Conservation (phyloP, 2,329 filamentous ascomycete genomes). For the Drechslerella dactyloides region DNA sequence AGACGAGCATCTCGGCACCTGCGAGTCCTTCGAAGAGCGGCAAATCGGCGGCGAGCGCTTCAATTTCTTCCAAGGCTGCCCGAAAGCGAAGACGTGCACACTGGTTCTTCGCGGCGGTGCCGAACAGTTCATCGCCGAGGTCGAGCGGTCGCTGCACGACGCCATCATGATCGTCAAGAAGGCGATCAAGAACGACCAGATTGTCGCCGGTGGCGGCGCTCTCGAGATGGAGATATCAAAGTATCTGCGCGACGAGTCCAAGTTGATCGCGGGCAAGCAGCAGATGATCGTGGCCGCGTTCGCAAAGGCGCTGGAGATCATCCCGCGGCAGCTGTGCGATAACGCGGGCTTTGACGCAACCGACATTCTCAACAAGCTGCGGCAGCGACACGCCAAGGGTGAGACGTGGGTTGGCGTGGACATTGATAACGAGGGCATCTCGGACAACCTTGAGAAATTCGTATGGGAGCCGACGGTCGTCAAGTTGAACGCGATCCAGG, state of each 20-base stretch:
- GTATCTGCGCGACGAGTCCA: conserved; percentile 88
- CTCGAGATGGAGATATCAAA: conserved; percentile 96
- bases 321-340: conserved; percentile 95
- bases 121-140: conserved; percentile 98
- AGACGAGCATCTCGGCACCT: conserved; percentile 85
- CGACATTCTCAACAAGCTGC: conserved; percentile 93
- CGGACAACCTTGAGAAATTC: conserved; percentile 92
- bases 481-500: conserved; percentile 96
- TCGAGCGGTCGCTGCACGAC: conserved; percentile 95
- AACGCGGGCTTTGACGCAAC: conserved; percentile 98
- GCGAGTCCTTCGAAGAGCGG: conserved; percentile 88
- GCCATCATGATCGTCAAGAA: conserved; percentile 99
- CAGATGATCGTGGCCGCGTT: conserved; percentile 98
- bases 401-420: conserved; percentile 95
- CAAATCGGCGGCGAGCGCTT: conserved; percentile 97
- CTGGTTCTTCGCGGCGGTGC: conserved; percentile 92
- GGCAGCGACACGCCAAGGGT: conserved; percentile 94
- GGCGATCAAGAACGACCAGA: conserved; percentile 89
- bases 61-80: conserved; percentile 98
- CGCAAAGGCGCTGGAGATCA: conserved; percentile 94
- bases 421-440: conserved; percentile 87
- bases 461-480: conserved; percentile 97
- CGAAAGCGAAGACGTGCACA: conserved; percentile 94
- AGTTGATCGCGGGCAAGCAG: conserved; percentile 91
- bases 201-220: conserved; percentile 93